Base-by-base conservation (phyloP, 345 rosid genomes). In the Rubroshorea leprosula region DNA sequence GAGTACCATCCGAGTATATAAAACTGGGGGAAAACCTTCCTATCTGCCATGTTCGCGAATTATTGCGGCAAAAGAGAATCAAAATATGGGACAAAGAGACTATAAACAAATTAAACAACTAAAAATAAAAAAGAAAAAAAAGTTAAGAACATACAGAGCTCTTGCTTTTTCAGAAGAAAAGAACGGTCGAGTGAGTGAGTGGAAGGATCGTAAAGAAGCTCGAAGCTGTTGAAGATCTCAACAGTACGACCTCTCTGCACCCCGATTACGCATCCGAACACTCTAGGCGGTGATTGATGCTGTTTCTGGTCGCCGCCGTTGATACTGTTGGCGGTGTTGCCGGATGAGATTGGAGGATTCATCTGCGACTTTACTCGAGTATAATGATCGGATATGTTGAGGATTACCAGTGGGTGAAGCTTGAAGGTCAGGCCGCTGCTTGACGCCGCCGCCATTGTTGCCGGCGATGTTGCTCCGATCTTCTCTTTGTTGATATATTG, bases 1-100 rank as follows among this genome's bases (percentile, higher is more conserved):
- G 97, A 93, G 67, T 93, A 93, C 99, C 97, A 93, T 72, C 99
- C 99, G 52, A 93, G 76, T 15, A 89, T 74, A 57, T 89, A 93
- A 58, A 83, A 93, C 67, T 85, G 72, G 15, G 96, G 96, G 63
- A 89, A 89, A 31, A 93, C 97, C 85, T 93, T 93, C 78, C 83
- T 89, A 68, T 91, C 96, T 91, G 69, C 20, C 16, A 51, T 26
- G 35, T 4, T 29, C 35, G 9, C 35, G 9, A 29, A 9, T 29
- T 29, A 29, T 29, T 29, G 5, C 35, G 14, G 26, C 29, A 5
- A 61, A 51, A 55, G 14, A 44, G 44, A 8, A 61, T 15, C 26
- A 19, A 52, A n/a, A 65, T 12, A 19, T 10, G 14, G 23, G 38
- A 0, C 16, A 22, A n/a, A 29, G 23, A 29, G 35, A 39, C 44